Base-by-base conservation (phyloP, 352 stramenopile genomes). In the Phytophthora palmivora region DNA sequence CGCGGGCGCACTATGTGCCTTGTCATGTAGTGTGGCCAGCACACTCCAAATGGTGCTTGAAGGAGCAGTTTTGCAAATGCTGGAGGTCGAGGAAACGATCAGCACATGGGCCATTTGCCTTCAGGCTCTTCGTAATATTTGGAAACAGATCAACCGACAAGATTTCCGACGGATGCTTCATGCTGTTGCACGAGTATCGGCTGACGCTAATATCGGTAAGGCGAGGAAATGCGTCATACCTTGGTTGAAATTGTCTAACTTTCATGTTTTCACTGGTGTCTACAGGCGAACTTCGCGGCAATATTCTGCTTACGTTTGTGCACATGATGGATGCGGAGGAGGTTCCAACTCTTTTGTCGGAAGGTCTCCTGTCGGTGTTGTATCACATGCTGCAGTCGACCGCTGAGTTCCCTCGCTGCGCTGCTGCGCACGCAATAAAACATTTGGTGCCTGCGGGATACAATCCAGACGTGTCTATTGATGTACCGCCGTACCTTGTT, bases 81-180 rank as follows among this genome's bases (percentile, higher is more conserved):
- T 96, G 15, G 86, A 96, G 49, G 85, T 95, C 1, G 84, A 94
- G 41, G 88, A 95, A 60, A 81, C 69, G 7, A 72, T 87, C 1
- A 78, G 71, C 33, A 90, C 88, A 3, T 95, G 87, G 88, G 82
- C 73, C 0, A 88, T 92, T 61, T 95, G 86, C 41, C 66, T 95
- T 16, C 81, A 91, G 41, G 83, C 86, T 14, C 73, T 96, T 22
- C 82, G 87, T 4, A 95, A 96, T 50, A 89, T 96, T 67, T 96
- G 88, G 88, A 92, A 94, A 56, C 87, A 96, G 55, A 92, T 96
- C 48, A 92, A 90, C 46, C 79, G 77, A 36, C 77, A 88, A 15
- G 87, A 95, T 49, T 96, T 96, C 52, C 79, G 87, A 6, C 80
- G 83, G 16, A 96, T 96, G 88, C 75, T 96, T 16, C 78, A 92